phyloP scores from a whole-genome alignment of 2,329 filamentous ascomycete species.

The Talaromyces pinophilus region DNA sequence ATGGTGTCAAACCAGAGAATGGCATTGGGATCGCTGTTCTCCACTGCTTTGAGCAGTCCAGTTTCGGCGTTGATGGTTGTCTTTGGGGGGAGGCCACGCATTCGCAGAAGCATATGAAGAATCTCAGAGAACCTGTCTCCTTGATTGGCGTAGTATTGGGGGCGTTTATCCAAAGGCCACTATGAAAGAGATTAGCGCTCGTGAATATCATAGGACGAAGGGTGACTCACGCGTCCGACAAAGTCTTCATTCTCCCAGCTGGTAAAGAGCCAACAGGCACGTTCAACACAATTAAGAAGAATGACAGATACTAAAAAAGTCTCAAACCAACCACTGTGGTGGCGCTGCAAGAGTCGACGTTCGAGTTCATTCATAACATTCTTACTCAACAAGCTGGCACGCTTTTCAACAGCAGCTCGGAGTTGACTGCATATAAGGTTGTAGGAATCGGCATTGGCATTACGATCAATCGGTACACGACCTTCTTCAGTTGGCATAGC shows the following conservation, averaged over 20 bases:
- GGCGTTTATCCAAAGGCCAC: conserved; percentile 59
- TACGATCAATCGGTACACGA: conserved; percentile 43
- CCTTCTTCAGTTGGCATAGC: conserved; percentile 44
- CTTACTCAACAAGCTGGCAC: conserved; percentile 55
- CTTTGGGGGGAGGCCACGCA: conserved; percentile 54
- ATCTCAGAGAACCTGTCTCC: conserved; percentile 61
- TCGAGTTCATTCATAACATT: conserved; percentile 62
- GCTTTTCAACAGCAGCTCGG: conserved; percentile 57
- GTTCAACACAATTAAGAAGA: conserved; percentile 60
- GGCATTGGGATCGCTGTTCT: conserved; percentile 42
- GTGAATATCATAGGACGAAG: not conserved
- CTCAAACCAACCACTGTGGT: conserved; percentile 59
- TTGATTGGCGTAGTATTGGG: conserved; percentile 55
- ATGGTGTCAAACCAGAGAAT: conserved; percentile 47
- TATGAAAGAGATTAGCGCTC: conserved; percentile 25
- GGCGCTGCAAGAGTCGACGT: conserved; percentile 59
- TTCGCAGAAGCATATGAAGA: conserved; percentile 59
- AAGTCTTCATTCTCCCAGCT: conserved; percentile 52
- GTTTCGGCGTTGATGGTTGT: conserved; percentile 40
- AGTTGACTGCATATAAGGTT: conserved; percentile 56
- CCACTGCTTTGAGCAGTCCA: conserved; percentile 41
- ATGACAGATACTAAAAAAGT: conserved; percentile 63
- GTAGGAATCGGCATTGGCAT: conserved; percentile 48
- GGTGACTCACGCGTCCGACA: conserved; percentile 36
- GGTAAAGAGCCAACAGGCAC: conserved; percentile 60